Percentiles rank a stretch among this genome's conserved stretches.
Evolutionary conservation across 2,329 filamentous ascomycete species (phyloP).

Genomic region (Monosporascus sp.): DNA sequence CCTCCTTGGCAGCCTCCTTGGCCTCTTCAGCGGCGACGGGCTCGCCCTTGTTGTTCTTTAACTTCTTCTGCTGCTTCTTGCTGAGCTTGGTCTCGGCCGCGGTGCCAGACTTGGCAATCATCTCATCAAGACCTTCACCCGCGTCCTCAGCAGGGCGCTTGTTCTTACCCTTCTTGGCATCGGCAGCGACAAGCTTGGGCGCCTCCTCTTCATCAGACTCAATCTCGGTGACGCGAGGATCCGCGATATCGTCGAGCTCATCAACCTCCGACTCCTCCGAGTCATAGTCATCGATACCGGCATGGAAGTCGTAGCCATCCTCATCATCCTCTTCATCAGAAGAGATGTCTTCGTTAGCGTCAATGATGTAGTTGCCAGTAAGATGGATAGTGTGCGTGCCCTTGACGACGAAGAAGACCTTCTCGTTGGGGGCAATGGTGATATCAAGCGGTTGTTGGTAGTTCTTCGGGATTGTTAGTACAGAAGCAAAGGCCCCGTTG

Average conservation of each 20-base stretch:
- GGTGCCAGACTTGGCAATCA: slow-evolving; percentile 71
- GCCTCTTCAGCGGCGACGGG: slow-evolving; percentile 60
- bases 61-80: slow-evolving; percentile 98
- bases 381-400: slow-evolving; percentile 89
- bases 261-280: slow-evolving; percentile 66
- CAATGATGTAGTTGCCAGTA: slow-evolving; percentile 91
- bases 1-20: slow-evolving; percentile 48
- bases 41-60: slow-evolving; percentile 97
- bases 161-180: slow-evolving; percentile 72
- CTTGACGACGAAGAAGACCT: slow-evolving; percentile 84
- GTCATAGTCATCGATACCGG: slow-evolving; percentile 65
- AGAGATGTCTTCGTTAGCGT: slow-evolving; percentile 58
- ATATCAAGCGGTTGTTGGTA: slow-evolving; percentile 96
- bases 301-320: slow-evolving; percentile 75
- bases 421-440: slow-evolving; percentile 82
- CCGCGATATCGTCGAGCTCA: slow-evolving; percentile 70
- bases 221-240: slow-evolving; percentile 80
- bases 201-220: slow-evolving; percentile 72
- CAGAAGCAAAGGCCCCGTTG: neutral
- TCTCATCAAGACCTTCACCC: slow-evolving; percentile 67
- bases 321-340: slow-evolving; percentile 60
- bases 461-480: slow-evolving; percentile 52
- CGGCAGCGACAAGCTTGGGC: slow-evolving; percentile 51
- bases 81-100: slow-evolving; percentile 69
- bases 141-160: slow-evolving; percentile 82